These are phyloP conservation scores for Colletotrichum brevisporum DNA, from an alignment of 2,329 filamentous ascomycete species.

Conservation along the genomic window DNA sequence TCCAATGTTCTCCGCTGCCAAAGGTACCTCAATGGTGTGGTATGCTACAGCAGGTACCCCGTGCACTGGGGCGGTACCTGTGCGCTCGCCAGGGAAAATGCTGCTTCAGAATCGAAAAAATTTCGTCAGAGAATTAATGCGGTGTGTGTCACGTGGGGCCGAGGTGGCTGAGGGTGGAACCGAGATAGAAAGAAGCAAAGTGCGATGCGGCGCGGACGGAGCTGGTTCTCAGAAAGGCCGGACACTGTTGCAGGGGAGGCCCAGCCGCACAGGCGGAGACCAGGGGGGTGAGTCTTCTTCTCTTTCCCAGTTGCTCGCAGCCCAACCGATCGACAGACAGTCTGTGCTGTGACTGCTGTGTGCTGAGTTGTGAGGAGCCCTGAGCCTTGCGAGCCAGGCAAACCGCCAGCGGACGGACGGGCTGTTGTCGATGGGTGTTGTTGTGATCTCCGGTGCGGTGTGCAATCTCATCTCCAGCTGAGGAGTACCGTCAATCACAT, in stretches of 20 bases:
- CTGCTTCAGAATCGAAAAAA: slow-evolving; percentile 25
- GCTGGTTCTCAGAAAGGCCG: slow-evolving; percentile 31
- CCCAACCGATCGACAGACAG: slow-evolving; percentile 36
- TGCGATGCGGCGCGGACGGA: slow-evolving; percentile 37
- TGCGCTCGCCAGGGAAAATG: slow-evolving; percentile 15
- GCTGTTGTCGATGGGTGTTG: neutral
- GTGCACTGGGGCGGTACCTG: neutral
- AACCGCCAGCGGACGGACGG: neutral
- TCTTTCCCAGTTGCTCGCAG: slow-evolving; percentile 24
- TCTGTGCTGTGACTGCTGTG: neutral
- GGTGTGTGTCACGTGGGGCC: slow-evolving; percentile 40
- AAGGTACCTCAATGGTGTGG: neutral
- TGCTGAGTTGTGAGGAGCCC: neutral
- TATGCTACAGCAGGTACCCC: neutral
- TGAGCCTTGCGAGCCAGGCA: neutral
- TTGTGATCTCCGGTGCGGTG: neutral
- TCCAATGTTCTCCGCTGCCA: slow-evolving; percentile 10
- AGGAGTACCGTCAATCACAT: slow-evolving; percentile 6
- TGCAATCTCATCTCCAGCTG: slow-evolving; percentile 13
- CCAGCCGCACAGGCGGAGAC: slow-evolving; percentile 21
- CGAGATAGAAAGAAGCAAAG: slow-evolving; percentile 36
- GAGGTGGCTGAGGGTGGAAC: slow-evolving; percentile 34
- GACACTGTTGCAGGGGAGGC: slow-evolving; percentile 27
- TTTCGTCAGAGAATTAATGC: slow-evolving; percentile 37
- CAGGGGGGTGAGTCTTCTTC: neutral